Evolutionary conservation across 202 grass and related monocot genomes (phyloP).

Genomic region (Bolboschoenoplectus hybrid): DNA sequence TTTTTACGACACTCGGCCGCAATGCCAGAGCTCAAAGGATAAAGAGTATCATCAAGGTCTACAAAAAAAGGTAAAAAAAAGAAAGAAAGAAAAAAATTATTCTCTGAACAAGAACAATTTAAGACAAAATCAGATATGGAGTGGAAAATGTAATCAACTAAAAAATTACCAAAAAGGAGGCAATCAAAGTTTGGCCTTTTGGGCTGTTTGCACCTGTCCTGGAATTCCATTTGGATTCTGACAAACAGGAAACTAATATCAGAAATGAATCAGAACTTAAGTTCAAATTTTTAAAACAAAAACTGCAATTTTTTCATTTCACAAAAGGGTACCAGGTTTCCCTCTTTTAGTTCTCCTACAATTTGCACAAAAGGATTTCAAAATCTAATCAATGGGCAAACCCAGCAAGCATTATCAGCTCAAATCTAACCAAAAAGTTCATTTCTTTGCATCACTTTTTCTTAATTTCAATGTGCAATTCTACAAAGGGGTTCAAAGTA

Average conservation of each 20-base stretch:
- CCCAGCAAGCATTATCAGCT: background rate
- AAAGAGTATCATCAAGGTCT: slow-evolving; percentile 98
- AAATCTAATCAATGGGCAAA: background rate
- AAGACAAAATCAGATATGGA: slow-evolving; percentile 36
- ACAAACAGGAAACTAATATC: slow-evolving; percentile 32
- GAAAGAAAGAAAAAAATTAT: slow-evolving; percentile 49
- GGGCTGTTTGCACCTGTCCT: slow-evolving; percentile 65
- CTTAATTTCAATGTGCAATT: background rate
- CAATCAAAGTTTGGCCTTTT: slow-evolving; percentile 78
- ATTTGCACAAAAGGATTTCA: background rate
- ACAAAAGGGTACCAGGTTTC: background rate
- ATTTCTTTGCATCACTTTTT: background rate
- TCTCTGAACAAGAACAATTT: slow-evolving; percentile 21
- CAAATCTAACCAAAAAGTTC: background rate
- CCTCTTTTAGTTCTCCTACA: background rate
- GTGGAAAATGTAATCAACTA: background rate
- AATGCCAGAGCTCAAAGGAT: slow-evolving; percentile 86
- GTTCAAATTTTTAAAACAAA: background rate
- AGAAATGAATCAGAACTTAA: slow-evolving; percentile 23
- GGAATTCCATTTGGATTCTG: slow-evolving; percentile 65
- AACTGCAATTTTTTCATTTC: background rate
- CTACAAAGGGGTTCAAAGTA: background rate
- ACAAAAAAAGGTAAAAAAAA: background rate
- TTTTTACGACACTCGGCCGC: slow-evolving; percentile 69
- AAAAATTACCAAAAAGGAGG: slow-evolving; percentile 83